Conservation (phyloP, 345 rosid genomes). For the Diplotaxis tenuifolia region DNA sequence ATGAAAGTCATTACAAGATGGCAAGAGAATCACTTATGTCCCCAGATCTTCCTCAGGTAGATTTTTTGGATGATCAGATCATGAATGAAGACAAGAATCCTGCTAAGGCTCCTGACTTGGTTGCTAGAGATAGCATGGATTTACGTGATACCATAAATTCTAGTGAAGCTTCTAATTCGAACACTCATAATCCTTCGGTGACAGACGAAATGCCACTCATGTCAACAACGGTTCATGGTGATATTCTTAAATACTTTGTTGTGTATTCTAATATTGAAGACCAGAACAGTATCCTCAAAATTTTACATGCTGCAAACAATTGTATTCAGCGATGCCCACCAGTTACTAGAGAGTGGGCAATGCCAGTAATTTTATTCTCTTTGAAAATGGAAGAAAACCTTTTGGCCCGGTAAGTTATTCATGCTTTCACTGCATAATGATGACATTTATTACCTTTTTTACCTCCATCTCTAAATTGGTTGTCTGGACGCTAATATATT, state of each 20-base stretch:
- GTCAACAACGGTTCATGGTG: conserved; percentile 13
- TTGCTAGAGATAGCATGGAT: conserved; percentile 32
- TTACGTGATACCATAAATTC: conserved; percentile 21
- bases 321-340: conserved; percentile 43
- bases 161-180: conserved; percentile 13
- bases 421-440: neutral
- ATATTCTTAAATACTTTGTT: conserved; percentile 43
- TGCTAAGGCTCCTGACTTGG: conserved; percentile 36
- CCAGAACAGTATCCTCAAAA: conserved; percentile 43
- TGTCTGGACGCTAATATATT: neutral
- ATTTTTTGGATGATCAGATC: conserved; percentile 34
- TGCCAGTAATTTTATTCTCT: conserved; percentile 40
- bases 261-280: conserved; percentile 47
- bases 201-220: conserved; percentile 26
- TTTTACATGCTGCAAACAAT: conserved; percentile 42
- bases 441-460: neutral
- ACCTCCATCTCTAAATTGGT: conserved; percentile 14
- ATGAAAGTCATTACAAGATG: conserved; percentile 60
- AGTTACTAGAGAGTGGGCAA: conserved; percentile 35
- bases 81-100: conserved; percentile 33
- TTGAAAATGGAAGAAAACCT: conserved; percentile 50
- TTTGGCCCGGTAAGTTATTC: conserved; percentile 50
- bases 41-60: conserved; percentile 68
- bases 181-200: conserved; percentile 29
- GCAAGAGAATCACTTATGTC: conserved; percentile 72